Base-by-base conservation (phyloP, 2,329 filamentous ascomycete species). In the Cordyceps fumosorosea region DNA sequence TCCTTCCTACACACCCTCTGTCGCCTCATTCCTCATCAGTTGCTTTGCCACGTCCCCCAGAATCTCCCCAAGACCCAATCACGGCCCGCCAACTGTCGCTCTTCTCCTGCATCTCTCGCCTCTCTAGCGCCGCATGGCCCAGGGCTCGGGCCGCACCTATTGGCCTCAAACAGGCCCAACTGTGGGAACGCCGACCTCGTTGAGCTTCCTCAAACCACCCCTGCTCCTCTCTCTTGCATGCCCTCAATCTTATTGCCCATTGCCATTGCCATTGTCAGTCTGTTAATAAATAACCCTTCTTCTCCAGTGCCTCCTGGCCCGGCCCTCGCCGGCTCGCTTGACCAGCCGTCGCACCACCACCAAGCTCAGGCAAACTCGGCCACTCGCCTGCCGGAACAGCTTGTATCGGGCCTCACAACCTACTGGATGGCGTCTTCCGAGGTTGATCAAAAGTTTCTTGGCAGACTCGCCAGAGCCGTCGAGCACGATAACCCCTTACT, bases 401-500 rank as follows among this genome's bases (percentile, higher is more conserved):
- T 53, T 53, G 56, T 59, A 26, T 59, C 45, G n/a, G 52, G 51
- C 54, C 56, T 50, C 26, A 52, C 59, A 52, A 53, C 40, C 53
- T 60, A 52, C 69, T 71, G 72, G 65, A 99, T 98, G 95, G 95
- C 95, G 78, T 95, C 93, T 73, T 95, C 92, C 64, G 91, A 96
- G 77, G 91, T 98, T 65, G 95, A 99, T 75, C 93, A 96, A 78
- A 99, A 98, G 78, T 96, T 96, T 77, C 83, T 99, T 70, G 92
- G 91, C 77, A 88, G 87, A 72, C 88, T 96, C 73, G 93, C 95
- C 73, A 89, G 88, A 76, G 83, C 87, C 65, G 92, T 91, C 68
- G 87, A 88, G 71, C 79, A 84, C 64, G 87, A 90, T 68, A 95
- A 93, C 71, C 87, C 90, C 3, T 81, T 93, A 20, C 84, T 98